These are phyloP conservation scores for Acrocalymma vagum DNA, from an alignment of 2,329 filamentous ascomycete species.

Conservation along the genomic window DNA sequence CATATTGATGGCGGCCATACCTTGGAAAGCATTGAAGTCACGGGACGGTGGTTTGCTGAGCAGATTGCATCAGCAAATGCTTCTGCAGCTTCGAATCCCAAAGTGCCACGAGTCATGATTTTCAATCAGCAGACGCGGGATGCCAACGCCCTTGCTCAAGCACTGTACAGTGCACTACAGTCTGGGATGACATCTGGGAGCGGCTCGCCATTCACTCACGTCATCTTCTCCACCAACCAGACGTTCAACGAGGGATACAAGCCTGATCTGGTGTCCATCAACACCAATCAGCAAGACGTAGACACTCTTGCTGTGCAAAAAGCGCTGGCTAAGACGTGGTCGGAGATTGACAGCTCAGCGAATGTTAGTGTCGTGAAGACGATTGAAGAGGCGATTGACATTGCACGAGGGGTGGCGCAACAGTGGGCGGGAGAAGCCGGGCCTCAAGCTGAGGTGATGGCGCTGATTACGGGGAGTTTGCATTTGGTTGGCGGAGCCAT, in stretches of 20 bases:
- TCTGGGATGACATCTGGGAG: slow-evolving; percentile 31
- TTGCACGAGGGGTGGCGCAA: slow-evolving; percentile 56
- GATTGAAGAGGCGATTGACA: slow-evolving; percentile 73
- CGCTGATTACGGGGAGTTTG: slow-evolving; percentile 83
- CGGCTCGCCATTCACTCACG: slow-evolving; percentile 69
- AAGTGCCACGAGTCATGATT: slow-evolving; percentile 68
- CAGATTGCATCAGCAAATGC: slow-evolving; percentile 46
- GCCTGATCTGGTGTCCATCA: slow-evolving; percentile 70
- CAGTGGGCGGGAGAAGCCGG: slow-evolving; percentile 31
- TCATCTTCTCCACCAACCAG: slow-evolving; percentile 83
- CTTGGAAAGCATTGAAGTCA: slow-evolving; percentile 79
- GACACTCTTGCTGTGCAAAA: slow-evolving; percentile 71
- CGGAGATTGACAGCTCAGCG: slow-evolving; percentile 46
- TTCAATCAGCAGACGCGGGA: slow-evolving; percentile 95
- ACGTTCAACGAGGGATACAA: slow-evolving; percentile 70
- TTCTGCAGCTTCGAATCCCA: slow-evolving; percentile 24
- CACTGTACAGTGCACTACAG: slow-evolving; percentile 67
- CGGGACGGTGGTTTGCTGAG: slow-evolving; percentile 77
- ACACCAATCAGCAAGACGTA: slow-evolving; percentile 66
- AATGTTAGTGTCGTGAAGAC: slow-evolving; percentile 67
- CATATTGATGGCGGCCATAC: slow-evolving; percentile 91
- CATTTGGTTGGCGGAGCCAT: slow-evolving; percentile 84
- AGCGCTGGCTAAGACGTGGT: slow-evolving; percentile 69
- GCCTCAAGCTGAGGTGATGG: slow-evolving; percentile 60
- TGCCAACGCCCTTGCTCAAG: slow-evolving; percentile 69